Evolutionary conservation across 345 rosid genomes (phyloP), one percentile per base, ranked within the genome.

Genomic region (Eucalyptus urophylla): DNA sequence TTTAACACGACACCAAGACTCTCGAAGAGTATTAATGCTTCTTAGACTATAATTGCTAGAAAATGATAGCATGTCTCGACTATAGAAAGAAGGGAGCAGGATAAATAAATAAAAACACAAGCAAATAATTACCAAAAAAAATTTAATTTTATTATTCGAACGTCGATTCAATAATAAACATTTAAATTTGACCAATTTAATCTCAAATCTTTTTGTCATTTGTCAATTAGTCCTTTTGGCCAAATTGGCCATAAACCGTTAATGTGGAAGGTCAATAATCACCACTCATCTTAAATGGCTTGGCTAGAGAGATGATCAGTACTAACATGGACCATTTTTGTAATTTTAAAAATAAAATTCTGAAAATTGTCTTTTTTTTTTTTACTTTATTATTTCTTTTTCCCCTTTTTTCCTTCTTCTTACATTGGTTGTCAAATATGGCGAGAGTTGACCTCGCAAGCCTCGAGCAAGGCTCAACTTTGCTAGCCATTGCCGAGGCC

Each of bases 241-340:
- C 27, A 37, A 16, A 72, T 37, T 72, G 13, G 7, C 11, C 8
- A 2, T 0, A 72, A 72, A 72, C 3, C 0, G 0, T 5, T 29
- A 4, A 65, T 1, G 4, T 65, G 25, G 40, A 10, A 4, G 45
- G 37, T 72, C 83, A 37, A 72, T 8, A 7, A 69, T 60, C 31
- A 60, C 2, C 1, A 2, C 2, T 15, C 37, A 62, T 62, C 17
- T 62, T 62, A 62, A 29, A 9, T 22, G 44, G 8, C 44, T 33
- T 72, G 44, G 4, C 8, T 11, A 0, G 24, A 10, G 25, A 72
- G 44, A 72, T 43, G 6, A 33, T 31, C 6, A 4, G 6, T 9
- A 31, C 1, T 67, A 3, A 14, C 22, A 4, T 65, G 3, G 17
- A 65, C 5, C 17, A 14, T 29, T 65, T 65, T 65, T 24, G 19